A percentile compares a stretch with the other conserved stretches of the same genome.
phyloP scores from a whole-genome alignment of 257 asterid genomes.

The Penstemon newberryi region DNA sequence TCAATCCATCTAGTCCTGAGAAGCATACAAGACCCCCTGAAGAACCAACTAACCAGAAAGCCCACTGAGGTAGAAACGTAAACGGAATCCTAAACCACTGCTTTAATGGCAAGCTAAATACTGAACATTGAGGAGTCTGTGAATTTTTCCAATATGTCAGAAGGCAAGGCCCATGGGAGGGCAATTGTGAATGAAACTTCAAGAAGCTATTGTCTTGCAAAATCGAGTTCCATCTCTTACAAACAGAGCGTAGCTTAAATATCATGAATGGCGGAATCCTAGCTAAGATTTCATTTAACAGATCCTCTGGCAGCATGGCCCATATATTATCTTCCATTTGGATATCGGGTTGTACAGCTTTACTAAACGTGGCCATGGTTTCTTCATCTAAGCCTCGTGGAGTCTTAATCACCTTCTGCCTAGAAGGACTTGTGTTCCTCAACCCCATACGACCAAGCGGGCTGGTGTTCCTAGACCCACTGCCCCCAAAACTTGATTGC shows the following conservation, averaged over 20 bases:
- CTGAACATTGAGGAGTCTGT: slow-evolving; percentile 89
- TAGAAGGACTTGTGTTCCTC: slow-evolving; percentile 89
- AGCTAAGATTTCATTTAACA: slow-evolving; percentile 84
- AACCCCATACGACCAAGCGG: slow-evolving; percentile 81
- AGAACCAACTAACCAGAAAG: slow-evolving; percentile 97
- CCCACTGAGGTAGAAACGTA: slow-evolving; percentile 87
- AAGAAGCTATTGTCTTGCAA: slow-evolving; percentile 82
- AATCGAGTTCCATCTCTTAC: slow-evolving; percentile 94
- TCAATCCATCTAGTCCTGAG: slow-evolving; percentile 79
- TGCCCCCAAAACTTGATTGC: slow-evolving; percentile 63
- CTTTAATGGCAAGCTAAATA: slow-evolving; percentile 88
- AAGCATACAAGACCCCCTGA: slow-evolving; percentile 95
- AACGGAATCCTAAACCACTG: slow-evolving; percentile 97
- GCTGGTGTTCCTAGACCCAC: slow-evolving; percentile 81
- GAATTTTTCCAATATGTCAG: slow-evolving; percentile 87
- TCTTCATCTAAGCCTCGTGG: slow-evolving; percentile 99
- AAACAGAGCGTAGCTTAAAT: slow-evolving; percentile 86
- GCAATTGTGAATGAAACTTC: slow-evolving; percentile 93
- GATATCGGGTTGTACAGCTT: slow-evolving; percentile 69
- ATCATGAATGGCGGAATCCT: slow-evolving; percentile 96
- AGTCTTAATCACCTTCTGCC: slow-evolving; percentile 77
- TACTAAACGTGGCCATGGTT: slow-evolving; percentile 64
- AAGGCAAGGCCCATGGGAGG: slow-evolving; percentile 98
- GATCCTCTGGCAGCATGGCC: slow-evolving; percentile 97
- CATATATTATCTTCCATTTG: slow-evolving; percentile 96